Evolutionary conservation across 2,329 filamentous ascomycete species (phyloP), one percentile per base, ranked within the genome.

Genomic region (Beauveria caledonica): DNA sequence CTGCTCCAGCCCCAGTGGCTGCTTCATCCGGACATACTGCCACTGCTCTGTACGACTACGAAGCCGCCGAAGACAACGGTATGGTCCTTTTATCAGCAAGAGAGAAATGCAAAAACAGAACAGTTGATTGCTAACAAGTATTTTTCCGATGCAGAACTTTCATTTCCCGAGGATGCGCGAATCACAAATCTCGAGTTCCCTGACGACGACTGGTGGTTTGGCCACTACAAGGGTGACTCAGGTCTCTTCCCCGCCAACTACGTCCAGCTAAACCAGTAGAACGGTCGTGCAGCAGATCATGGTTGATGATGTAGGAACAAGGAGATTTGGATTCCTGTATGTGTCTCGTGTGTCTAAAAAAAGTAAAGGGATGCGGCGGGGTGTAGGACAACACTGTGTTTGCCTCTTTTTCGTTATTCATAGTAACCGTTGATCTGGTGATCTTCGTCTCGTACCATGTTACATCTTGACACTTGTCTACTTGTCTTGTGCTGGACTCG

Each of bases 191-290:
- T 99, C 65, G 90, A 97, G 78, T 97, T 97, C 75, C 94, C 94
- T 2, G 94, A 97, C 68, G 93, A 97, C 66, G 94, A 99, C 71
- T 99, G 94, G 94, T 99, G 94, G 94, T 89, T 93, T 68, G 94
- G 94, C 62, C 86, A 89, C 68, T 95, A 88, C 73, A 81, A 86
- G 27, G 92, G 92, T 55, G 83, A 87, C 61, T 83, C 83, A 33
- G 94, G 94, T 63, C 81, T 99, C 50, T 99, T 99, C 84, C 86
- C 86, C 13, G 82, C 86, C 70, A 88, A 88, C 72, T 88, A 88
- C 67, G 86, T 88, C 64, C 76, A 86, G 71, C 74, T 87, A 58
- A 74, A 84, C 66, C 64, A 70, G 63, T 60, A 60, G 51, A 40
- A 33, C 29, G 29, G 23, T 5, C 19, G 27, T 23, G 46, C 48